phyloP scores from a whole-genome alignment of 2,329 filamentous ascomycete species.

The Epichloe festucae region DNA sequence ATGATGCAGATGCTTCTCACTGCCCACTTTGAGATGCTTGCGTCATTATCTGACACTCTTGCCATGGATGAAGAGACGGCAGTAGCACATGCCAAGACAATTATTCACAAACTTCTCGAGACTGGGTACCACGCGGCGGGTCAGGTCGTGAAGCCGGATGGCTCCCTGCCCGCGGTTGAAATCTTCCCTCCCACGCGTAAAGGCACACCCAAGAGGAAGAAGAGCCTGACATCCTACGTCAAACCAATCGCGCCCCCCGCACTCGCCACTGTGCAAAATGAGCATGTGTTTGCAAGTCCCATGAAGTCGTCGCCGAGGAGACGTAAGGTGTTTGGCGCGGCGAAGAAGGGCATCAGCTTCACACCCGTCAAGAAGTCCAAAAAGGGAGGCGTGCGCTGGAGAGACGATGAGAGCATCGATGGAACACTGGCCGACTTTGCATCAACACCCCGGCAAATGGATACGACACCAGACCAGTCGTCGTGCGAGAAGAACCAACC shows the following conservation, averaged over 20 bases:
- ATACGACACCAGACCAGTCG: constrained; percentile 33
- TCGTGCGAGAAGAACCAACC: constrained; percentile 17
- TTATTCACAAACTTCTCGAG: constrained; percentile 66
- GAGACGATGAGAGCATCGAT: constrained; percentile 74
- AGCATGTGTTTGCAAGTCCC: constrained; percentile 31
- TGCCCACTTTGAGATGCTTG: constrained; percentile 83
- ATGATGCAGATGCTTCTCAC: constrained; percentile 73
- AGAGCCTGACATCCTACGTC: constrained; percentile 27
- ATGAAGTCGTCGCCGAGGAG: constrained; percentile 70
- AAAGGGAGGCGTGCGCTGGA: constrained; percentile 79
- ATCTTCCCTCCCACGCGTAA: constrained; percentile 56
- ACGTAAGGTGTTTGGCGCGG: constrained; percentile 48
- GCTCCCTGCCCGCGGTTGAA: constrained; percentile 46
- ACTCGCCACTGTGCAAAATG: constrained; percentile 22
- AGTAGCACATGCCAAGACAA: constrained; percentile 61
- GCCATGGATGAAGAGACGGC: constrained; percentile 75
- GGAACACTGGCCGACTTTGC: constrained; percentile 82
- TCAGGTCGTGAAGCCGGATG: constrained; percentile 85
- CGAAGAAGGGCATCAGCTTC: constrained; percentile 62
- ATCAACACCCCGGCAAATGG: constrained; percentile 66
- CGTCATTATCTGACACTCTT: constrained; percentile 70
- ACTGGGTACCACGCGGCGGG: constrained; percentile 61
- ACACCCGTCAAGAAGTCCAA: constrained; percentile 67
- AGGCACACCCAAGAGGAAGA: constrained; percentile 68
- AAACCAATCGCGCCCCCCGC: constrained; percentile 33